Percentiles rank a stretch among this genome's conserved stretches.
Evolutionary conservation across 1,284 basidiomycete genomes (phyloP).

Genomic region (Microbotryum lychnidis-dioicae): DNA sequence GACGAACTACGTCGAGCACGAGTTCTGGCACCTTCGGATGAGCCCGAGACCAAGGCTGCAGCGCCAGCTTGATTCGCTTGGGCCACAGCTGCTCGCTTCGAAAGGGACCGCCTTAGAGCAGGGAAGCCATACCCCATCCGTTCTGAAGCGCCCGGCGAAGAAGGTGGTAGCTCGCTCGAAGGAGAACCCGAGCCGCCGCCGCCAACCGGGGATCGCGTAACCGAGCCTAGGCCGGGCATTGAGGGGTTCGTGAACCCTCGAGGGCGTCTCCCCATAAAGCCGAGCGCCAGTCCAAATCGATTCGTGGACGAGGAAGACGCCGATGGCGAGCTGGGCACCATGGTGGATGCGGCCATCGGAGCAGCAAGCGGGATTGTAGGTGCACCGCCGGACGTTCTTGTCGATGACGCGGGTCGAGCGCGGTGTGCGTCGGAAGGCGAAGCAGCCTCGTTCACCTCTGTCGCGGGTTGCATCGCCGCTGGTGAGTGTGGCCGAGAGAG

Average conservation of each 20-base stretch:
- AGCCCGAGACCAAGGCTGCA: not conserved
- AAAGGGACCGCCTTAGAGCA: conserved; percentile 19
- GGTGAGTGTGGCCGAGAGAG: too few relatives aligned
- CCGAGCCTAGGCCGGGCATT: not conserved
- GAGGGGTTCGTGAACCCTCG: conserved; percentile 10
- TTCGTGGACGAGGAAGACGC: conserved; percentile 4
- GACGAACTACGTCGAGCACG: conserved; percentile 18
- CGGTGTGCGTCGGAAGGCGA: too few relatives aligned
- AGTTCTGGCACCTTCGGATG: not conserved
- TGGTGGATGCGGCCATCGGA: not conserved
- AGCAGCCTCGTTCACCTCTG: too few relatives aligned
- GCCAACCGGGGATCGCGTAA: conserved; percentile 11
- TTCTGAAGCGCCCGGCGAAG: conserved; percentile 14
- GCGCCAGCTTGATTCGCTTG: not conserved
- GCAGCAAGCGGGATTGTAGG: too few relatives aligned
- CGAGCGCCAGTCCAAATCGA: conserved; percentile 26
- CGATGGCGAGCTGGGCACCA: conserved; percentile 9
- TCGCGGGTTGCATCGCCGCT: too few relatives aligned
- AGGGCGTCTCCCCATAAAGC: conserved; percentile 24
- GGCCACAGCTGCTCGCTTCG: conserved; percentile 13
- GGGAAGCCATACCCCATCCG: conserved; percentile 26
- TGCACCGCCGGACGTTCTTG: too few relatives aligned
- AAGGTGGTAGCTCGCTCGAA: conserved; percentile 17
- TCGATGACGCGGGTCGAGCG: too few relatives aligned
- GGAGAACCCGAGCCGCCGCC: conserved; percentile 18